These are phyloP conservation scores for Ceriops decandra DNA, from an alignment of 345 rosid species.

Conservation along the genomic window DNA sequence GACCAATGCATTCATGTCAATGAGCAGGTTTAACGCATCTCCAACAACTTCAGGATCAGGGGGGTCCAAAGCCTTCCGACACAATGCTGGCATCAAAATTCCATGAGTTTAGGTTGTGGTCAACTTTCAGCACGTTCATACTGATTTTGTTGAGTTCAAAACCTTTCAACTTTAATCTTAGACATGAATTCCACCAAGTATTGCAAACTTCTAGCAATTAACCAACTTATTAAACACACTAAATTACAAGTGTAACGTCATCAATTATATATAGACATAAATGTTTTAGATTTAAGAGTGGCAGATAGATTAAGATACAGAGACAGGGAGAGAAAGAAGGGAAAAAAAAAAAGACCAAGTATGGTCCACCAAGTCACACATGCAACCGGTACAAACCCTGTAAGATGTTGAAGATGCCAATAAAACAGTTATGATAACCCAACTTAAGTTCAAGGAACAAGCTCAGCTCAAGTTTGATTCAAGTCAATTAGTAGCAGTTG, in stretches of 20 bases:
- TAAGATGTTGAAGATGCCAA: neutral
- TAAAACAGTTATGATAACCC: neutral
- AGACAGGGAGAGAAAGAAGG: too few species aligned
- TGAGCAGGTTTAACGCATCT: conserved; percentile 68
- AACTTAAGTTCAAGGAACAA: neutral
- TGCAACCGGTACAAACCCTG: neutral
- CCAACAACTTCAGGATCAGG: conserved; percentile 69
- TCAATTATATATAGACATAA: neutral
- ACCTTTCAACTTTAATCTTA: neutral
- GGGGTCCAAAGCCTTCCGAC: conserved; percentile 87
- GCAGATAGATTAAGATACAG: neutral
- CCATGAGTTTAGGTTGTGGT: conserved; percentile 16
- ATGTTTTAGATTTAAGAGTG: neutral
- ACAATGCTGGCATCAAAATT: conserved; percentile 48
- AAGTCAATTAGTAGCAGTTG: too few species aligned
- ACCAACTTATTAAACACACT: neutral
- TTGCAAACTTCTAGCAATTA: neutral
- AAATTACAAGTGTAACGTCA: neutral
- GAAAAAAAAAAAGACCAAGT: too few species aligned
- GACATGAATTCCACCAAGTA: neutral
- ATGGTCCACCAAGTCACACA: neutral
- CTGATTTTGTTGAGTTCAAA: neutral
- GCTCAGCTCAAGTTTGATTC: neutral
- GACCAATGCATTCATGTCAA: conserved; percentile 51
- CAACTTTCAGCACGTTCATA: conserved; percentile 1